Evolutionary conservation across 2,329 filamentous ascomycete genomes (phyloP).

Genomic region (Aspergillus sp.): DNA sequence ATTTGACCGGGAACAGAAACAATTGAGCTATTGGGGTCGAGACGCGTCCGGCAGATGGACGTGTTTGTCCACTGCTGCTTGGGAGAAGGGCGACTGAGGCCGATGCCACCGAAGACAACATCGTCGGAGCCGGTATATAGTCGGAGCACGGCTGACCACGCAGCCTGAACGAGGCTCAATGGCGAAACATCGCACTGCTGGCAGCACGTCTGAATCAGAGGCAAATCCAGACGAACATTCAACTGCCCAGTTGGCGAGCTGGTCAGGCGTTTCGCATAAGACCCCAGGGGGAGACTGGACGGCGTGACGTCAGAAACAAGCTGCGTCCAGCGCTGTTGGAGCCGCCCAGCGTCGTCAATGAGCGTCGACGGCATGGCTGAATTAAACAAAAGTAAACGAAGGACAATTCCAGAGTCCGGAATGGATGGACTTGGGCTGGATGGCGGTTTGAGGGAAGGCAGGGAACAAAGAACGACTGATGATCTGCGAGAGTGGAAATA

Average conservation of each 20-base stretch:
- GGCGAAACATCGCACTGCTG: constrained; percentile 7
- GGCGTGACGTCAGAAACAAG: constrained; percentile 8
- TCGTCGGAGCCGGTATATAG: constrained; percentile 8
- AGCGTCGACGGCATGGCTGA: constrained; percentile 1
- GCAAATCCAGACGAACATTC: constrained; percentile 4
- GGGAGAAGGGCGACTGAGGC: constrained; percentile 3
- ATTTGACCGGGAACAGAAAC: constrained; percentile 4
- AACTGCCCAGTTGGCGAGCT: constrained; percentile 2
- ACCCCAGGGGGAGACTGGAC: constrained; percentile 7
- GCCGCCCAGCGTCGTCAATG: background rate
- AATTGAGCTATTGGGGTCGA: constrained; percentile 4
- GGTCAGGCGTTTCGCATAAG: constrained; percentile 4
- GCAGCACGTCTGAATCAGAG: constrained; percentile 6
- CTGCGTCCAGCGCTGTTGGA: background rate
- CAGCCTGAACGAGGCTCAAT: constrained; percentile 7
- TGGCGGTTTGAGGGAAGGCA: background rate
- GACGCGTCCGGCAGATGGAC: constrained; percentile 5
- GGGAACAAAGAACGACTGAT: background rate
- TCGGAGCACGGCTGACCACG: constrained; percentile 8
- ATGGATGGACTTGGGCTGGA: background rate
- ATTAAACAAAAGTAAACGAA: background rate
- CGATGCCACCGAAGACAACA: constrained; percentile 8
- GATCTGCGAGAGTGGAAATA: background rate
- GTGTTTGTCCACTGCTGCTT: constrained; percentile 8
- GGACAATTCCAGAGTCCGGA: background rate